These are phyloP conservation scores for Fagopyrum esculentum DNA, from an alignment of 148 eudicot species.

Conservation along the genomic window DNA sequence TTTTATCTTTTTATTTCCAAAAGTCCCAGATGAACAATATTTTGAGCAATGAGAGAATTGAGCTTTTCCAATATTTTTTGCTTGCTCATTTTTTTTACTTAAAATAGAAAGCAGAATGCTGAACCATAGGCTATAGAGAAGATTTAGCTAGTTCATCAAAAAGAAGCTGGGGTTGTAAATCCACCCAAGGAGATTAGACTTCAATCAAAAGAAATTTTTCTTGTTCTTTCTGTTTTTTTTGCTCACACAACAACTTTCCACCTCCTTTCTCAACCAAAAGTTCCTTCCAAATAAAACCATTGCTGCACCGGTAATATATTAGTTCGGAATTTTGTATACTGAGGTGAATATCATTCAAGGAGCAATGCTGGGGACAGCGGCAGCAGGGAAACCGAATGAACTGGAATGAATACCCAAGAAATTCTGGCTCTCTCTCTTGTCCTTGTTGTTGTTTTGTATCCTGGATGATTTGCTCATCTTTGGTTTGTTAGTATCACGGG, in stretches of 20 bases:
- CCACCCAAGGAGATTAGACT: background rate
- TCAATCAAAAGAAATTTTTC: background rate
- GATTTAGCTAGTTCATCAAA: constrained; percentile 7
- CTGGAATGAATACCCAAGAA: constrained; percentile 3
- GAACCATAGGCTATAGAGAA: constrained; percentile 12
- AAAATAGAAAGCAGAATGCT: constrained; percentile 8
- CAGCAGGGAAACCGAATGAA: background rate
- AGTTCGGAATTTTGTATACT: background rate
- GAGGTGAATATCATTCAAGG: background rate
- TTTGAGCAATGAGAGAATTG: background rate
- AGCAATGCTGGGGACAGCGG: background rate
- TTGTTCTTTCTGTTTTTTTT: background rate
- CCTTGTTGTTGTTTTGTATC: background rate
- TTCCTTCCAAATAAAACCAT: background rate
- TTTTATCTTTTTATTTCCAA: background rate
- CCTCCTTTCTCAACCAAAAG: background rate
- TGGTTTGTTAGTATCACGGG: background rate
- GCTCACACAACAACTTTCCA: background rate
- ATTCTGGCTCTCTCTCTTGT: background rate
- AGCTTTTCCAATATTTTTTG: background rate
- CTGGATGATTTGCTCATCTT: background rate
- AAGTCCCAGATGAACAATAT: background rate
- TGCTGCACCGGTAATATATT: background rate
- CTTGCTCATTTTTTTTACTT: background rate
- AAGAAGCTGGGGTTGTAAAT: constrained; percentile 2